Base-by-base conservation (phyloP, 768 basidiomycete genomes). In the Multifurca ochricompacta region DNA sequence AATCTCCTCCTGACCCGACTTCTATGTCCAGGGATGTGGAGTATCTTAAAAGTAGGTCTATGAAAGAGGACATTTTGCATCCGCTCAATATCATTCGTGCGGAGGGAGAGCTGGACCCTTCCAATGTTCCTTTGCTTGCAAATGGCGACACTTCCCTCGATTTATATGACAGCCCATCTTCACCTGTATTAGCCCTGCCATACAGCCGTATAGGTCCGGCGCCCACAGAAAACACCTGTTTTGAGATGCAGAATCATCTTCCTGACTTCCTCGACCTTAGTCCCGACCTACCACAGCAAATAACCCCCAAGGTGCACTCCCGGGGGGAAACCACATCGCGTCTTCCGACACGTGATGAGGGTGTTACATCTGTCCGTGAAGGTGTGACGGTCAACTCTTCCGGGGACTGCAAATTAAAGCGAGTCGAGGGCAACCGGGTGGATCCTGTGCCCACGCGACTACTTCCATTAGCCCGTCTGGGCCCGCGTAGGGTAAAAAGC, bases 241-340 rank as follows among this genome's bases (percentile, higher is more conserved):
- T 32, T 6, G 59, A 49, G 31, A 34, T 54, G 39, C 56, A 44
- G 8, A 58, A 55, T 3, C 31, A 42, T 34, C 53, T 61, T 16
- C 53, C 58, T 32, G 51, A 61, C 41, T 59, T 61, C 25, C 58
- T 61, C 47, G 60, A 61, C 39, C 53, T 59, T 25, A 19, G 45
- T 19, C 1, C 47, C 13, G 57, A 58, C 16, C 13, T 25, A 6
- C 46, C 45, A n/a, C 35, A 18, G 19, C 34, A 28, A n/a, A 10
- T 28, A 9, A 11, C 36, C 18, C 19, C 40, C 5, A 46, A 19
- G 8, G 18, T 48, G n/a, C 35, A 31, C 4, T 19, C 35, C 2
- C 16, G 32, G 4, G 31, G 34, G 2, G 25, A 34, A 16, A 23
- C 19, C 36, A 11, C n/a, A 23, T 39, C 30, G 11, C 40, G 27